phyloP scores from a whole-genome alignment of 1,139 yeast genomes.

The Debaryomyces udenii region DNA sequence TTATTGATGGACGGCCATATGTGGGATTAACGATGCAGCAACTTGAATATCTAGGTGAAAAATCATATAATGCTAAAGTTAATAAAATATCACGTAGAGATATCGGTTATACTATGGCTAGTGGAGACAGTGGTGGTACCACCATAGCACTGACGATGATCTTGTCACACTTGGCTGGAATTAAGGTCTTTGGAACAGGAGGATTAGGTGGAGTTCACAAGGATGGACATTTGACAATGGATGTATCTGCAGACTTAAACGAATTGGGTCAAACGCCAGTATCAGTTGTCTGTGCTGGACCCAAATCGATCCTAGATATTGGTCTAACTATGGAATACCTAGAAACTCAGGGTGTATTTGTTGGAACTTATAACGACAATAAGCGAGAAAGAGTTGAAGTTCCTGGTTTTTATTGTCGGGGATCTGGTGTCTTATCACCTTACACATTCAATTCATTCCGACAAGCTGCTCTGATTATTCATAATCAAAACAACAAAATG shows the following conservation, averaged over 20 bases:
- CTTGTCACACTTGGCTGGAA: conserved; percentile 72
- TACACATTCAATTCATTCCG: conserved; percentile 54
- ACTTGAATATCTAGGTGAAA: conserved; percentile 53
- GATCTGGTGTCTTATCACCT: conserved; percentile 75
- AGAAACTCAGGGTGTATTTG: conserved; percentile 83
- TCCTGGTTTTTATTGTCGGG: conserved; percentile 86
- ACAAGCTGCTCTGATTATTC: conserved; percentile 66
- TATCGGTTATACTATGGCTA: conserved; percentile 72
- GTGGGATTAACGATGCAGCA: conserved; percentile 63
- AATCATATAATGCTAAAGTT: conserved; percentile 30
- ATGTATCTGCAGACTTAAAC: conserved; percentile 83
- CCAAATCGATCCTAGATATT: conserved; percentile 83
- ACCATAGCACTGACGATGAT: conserved; percentile 92
- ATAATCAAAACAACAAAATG: conserved; percentile 54
- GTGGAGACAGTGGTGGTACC: conserved; percentile 74
- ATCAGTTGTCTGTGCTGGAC: conserved; percentile 90
- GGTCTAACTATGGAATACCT: conserved; percentile 80
- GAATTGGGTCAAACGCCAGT: conserved; percentile 84
- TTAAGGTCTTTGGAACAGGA: conserved; percentile 88
- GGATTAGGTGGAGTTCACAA: conserved; percentile 93
- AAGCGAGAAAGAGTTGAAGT: conserved; percentile 37
- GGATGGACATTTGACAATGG: conserved; percentile 75
- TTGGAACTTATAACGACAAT: conserved; percentile 51
- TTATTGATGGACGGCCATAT: conserved; percentile 67
- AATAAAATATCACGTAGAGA: conserved; percentile 81